Evolutionary conservation across 305 asterid genomes (phyloP), one percentile per base, ranked within the genome.

Genomic region (Solanum aculeatissimum): DNA sequence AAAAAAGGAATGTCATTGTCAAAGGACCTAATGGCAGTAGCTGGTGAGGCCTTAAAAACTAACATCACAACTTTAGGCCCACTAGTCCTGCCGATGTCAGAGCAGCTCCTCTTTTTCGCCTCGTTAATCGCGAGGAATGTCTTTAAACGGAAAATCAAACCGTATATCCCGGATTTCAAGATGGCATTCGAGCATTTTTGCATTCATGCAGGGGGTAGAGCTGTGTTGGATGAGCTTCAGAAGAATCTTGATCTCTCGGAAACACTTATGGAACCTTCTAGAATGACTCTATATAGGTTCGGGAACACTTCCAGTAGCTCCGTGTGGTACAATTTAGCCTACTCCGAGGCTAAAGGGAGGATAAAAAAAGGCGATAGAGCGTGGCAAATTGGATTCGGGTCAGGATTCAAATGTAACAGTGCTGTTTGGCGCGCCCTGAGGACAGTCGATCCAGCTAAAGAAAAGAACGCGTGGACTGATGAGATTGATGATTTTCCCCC

Each of bases 151-250:
- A 75, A 49, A 49, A 75, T 75, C 42, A 75, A 75, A 49, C 82
- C 82, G 0, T 75, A 75, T 12, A 75, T 75, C 15, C 82, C 82
- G 1, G 82, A 75, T 49, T 75, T 75, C 82, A 75, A 75, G 82
- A 75, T 75, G 82, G 82, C 82, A 1, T 75, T 75, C 82, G 82
- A 75, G 19, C 82, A 75, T 75, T 75, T 75, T 4, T 75, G 82
- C 82, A 75, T 75, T 75, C 82, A 75, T 27, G 82, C 82, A 49
- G 82, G 82, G 6, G 82, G 82, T 0, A 49, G 82, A 29, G 82
- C 82, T 11, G 82, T 75, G 27, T 9, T 75, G 16, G 82, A 75
- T 21, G 82, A 75, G 23, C 63, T 75, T 16, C 63, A 75, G 63
- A 75, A 75, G 63, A 75, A 75, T 75, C 82, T 75, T 49, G 63